Percentiles rank a stretch among this genome's conserved stretches.
phyloP scores from a whole-genome alignment of 257 asterid genomes.

The Phtheirospermum japonicum region DNA sequence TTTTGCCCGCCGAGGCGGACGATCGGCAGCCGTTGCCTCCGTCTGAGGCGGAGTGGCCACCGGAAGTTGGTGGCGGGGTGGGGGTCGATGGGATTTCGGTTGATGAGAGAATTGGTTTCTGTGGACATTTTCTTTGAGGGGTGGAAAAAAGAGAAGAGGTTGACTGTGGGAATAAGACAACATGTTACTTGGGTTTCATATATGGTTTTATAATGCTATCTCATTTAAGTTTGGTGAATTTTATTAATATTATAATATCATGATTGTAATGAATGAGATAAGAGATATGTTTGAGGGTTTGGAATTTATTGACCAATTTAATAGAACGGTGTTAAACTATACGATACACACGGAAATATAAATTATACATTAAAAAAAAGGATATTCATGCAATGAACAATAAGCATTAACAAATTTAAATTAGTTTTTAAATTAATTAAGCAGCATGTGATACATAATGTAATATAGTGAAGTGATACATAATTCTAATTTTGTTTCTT shows the following conservation, averaged over 20 bases:
- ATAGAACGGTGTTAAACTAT: too few relatives aligned
- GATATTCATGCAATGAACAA: too few relatives aligned
- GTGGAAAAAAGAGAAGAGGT: constrained; percentile 1
- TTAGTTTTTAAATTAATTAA: too few relatives aligned
- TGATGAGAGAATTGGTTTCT: constrained; percentile 22
- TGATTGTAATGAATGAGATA: neutral
- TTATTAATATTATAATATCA: too few relatives aligned
- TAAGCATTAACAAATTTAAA: too few relatives aligned
- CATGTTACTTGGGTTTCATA: neutral
- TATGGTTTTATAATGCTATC: neutral
- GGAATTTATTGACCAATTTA: too few relatives aligned
- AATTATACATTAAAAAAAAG: too few relatives aligned
- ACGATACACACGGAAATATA: too few relatives aligned
- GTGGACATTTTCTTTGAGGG: constrained; percentile 34
- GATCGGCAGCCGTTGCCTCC: constrained; percentile 41
- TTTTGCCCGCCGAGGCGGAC: constrained; percentile 59
- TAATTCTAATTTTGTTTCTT: too few relatives aligned
- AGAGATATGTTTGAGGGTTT: too few relatives aligned
- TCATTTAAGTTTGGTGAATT: neutral
- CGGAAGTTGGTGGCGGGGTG: constrained; percentile 31
- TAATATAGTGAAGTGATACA: too few relatives aligned
- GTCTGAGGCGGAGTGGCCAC: constrained; percentile 44
- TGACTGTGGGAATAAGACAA: constrained; percentile 18
- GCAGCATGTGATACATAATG: too few relatives aligned
- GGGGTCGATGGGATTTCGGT: constrained; percentile 7